Evolutionary conservation across 495 filamentous ascomycete species (phyloP).

Genomic region (Talaromyces thailandensis): DNA sequence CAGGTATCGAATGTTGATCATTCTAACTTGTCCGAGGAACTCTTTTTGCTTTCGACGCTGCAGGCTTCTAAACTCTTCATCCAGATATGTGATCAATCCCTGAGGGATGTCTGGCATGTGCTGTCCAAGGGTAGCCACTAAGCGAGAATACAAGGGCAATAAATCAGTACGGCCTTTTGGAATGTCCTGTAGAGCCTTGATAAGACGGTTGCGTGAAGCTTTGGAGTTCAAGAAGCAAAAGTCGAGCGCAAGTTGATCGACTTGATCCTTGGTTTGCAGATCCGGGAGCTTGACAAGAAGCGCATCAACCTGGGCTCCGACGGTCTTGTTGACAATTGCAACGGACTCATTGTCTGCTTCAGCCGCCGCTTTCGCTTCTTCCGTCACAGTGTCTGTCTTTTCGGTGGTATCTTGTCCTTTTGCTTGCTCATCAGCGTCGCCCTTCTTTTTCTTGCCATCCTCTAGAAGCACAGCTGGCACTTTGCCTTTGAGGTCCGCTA

Average conservation of each 20-base stretch:
- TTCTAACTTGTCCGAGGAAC: constrained; percentile 86
- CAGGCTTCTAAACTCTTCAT: constrained; percentile 93
- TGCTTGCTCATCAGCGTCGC: constrained; percentile 58
- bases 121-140: constrained; percentile 86
- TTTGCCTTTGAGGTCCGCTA: constrained; percentile 90
- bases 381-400: constrained; percentile 22
- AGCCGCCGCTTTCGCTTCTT: constrained; percentile 17
- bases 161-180: constrained; percentile 90
- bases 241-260: constrained; percentile 86
- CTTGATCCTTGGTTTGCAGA: constrained; percentile 78
- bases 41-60: constrained; percentile 99
- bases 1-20: constrained; percentile 91
- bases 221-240: constrained; percentile 99
- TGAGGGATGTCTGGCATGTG: constrained; percentile 91
- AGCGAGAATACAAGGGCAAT: constrained; percentile 81
- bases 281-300: constrained; percentile 82
- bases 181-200: constrained; percentile 89
- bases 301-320: constrained; percentile 93
- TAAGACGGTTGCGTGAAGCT: constrained; percentile 84
- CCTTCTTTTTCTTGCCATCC: constrained; percentile 91
- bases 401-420: constrained; percentile 42
- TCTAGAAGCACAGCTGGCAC: constrained; percentile 90
- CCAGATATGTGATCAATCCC: constrained; percentile 85
- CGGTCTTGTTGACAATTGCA: constrained; percentile 94
- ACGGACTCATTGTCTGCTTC: constrained; percentile 75